These are phyloP conservation scores for Ramaria rubella DNA, from an alignment of 768 basidiomycete species.

Conservation along the genomic window DNA sequence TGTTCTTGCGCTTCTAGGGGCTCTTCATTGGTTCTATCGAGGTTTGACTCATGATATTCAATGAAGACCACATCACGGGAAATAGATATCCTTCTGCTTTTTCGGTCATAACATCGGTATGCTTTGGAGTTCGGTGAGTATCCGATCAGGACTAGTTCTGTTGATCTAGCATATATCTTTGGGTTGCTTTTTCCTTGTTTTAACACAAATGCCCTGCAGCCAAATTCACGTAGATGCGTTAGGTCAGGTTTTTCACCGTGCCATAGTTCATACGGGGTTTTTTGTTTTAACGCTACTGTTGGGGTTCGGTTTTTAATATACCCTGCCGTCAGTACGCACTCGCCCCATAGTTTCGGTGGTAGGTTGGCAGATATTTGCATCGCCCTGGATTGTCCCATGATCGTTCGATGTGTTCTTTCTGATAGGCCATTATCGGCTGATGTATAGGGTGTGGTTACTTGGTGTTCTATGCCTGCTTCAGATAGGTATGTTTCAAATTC, in stretches of 20 bases:
- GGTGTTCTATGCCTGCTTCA: neutral
- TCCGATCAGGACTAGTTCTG: slow-evolving; percentile 21
- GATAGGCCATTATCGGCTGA: slow-evolving; percentile 21
- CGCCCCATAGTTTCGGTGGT: slow-evolving; percentile 18
- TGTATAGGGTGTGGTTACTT: slow-evolving; percentile 25
- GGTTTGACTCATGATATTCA: slow-evolving; percentile 16
- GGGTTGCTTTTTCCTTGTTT: slow-evolving; percentile 15
- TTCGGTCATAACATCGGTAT: slow-evolving; percentile 20
- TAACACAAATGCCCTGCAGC: slow-evolving; percentile 19
- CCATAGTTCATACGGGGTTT: slow-evolving; percentile 13
- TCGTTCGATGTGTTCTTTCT: slow-evolving; percentile 9
- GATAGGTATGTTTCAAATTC: neutral
- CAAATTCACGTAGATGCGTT: slow-evolving; percentile 21
- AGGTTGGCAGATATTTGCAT: slow-evolving; percentile 4
- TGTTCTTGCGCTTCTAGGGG: neutral
- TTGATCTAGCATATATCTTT: slow-evolving; percentile 16
- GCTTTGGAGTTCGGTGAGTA: slow-evolving; percentile 20
- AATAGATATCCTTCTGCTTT: neutral
- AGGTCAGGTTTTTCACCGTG: slow-evolving; percentile 16
- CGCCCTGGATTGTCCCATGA: slow-evolving; percentile 7
- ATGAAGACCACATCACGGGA: slow-evolving; percentile 19
- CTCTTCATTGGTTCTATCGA: neutral
- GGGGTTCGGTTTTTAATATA: slow-evolving; percentile 23
- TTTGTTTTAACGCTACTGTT: slow-evolving; percentile 12
- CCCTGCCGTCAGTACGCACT: slow-evolving; percentile 21